Percentiles rank a stretch among this genome's conserved stretches.
phyloP scores from a whole-genome alignment of 805 yeast species.

The Spathaspora arborariae region DNA sequence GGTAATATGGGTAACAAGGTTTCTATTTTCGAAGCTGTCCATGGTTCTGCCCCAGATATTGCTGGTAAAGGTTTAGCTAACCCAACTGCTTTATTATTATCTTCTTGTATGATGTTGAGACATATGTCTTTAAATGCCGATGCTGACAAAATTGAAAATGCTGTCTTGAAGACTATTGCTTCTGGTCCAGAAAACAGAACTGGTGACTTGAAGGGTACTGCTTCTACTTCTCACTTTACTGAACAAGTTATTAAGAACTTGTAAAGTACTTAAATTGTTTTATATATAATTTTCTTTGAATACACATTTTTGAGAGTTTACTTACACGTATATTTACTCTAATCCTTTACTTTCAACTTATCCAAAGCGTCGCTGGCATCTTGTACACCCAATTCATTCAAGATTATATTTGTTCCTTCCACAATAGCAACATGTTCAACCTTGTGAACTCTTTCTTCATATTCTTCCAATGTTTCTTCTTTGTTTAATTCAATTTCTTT shows the following conservation, averaged over 20 bases:
- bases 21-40: conserved; percentile 98
- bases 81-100: conserved; percentile 95
- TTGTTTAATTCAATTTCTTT: conserved; percentile 68
- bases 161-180: conserved; percentile 86
- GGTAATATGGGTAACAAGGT: conserved; percentile 99
- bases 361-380: background rate
- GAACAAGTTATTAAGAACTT: conserved; percentile 81
- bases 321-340: background rate
- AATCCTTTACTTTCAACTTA: background rate
- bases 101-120: conserved; percentile 98
- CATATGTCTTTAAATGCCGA: conserved; percentile 87
- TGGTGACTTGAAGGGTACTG: conserved; percentile 90
- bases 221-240: conserved; percentile 86
- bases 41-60: conserved; percentile 99
- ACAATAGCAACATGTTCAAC: conserved; percentile 90
- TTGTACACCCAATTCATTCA: conserved; percentile 28
- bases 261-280: conserved; percentile 25
- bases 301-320: background rate
- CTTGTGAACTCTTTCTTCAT: conserved; percentile 78
- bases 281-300: background rate
- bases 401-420: conserved; percentile 74
- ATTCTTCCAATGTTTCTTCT: conserved; percentile 74
- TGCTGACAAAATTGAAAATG: conserved; percentile 83
- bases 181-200: conserved; percentile 96
- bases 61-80: conserved; percentile 99